Evolutionary conservation across 1,139 yeast genomes (phyloP).

Genomic region (Candida sp.): DNA sequence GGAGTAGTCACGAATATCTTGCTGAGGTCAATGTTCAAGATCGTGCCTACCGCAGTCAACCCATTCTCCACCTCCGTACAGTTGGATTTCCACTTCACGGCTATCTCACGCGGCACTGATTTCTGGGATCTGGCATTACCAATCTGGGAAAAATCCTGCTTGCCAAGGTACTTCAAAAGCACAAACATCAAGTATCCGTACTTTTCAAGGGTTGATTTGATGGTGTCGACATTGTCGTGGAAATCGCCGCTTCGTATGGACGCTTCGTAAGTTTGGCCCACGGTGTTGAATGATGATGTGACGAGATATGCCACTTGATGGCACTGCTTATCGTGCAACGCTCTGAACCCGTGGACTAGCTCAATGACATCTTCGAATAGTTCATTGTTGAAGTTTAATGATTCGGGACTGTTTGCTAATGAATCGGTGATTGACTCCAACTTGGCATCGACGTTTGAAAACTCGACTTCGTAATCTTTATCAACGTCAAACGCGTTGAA

Average conservation of each 20-base stretch:
- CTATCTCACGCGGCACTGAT: constrained; percentile 36
- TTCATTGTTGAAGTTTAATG: constrained; percentile 55
- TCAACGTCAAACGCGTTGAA: constrained; percentile 68
- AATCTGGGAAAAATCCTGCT: constrained; percentile 49
- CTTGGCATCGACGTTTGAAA: constrained; percentile 47
- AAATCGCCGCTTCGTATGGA: constrained; percentile 55
- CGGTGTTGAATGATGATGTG: constrained; percentile 52
- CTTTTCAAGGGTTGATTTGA: constrained; percentile 60
- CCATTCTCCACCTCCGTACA: constrained; percentile 58
- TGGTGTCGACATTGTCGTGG: constrained; percentile 50
- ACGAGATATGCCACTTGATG: constrained; percentile 60
- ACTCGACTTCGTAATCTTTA: constrained; percentile 48
- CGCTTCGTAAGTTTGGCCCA: constrained; percentile 27
- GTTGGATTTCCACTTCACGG: constrained; percentile 53
- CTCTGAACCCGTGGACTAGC: constrained; percentile 50
- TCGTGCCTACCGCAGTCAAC: constrained; percentile 48
- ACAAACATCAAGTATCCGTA: constrained; percentile 71
- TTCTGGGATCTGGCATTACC: constrained; percentile 32
- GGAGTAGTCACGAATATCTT: constrained; percentile 81
- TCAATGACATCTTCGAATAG: constrained; percentile 64
- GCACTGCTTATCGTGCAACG: constrained; percentile 48
- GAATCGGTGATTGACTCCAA: constrained; percentile 61
- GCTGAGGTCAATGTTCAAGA: constrained; percentile 57
- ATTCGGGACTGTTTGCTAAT: constrained; percentile 70
- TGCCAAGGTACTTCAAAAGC: constrained; percentile 54